These are phyloP conservation scores for Schizonepeta tenuifolia DNA, from an alignment of 257 asterid genomes.

Conservation along the genomic window DNA sequence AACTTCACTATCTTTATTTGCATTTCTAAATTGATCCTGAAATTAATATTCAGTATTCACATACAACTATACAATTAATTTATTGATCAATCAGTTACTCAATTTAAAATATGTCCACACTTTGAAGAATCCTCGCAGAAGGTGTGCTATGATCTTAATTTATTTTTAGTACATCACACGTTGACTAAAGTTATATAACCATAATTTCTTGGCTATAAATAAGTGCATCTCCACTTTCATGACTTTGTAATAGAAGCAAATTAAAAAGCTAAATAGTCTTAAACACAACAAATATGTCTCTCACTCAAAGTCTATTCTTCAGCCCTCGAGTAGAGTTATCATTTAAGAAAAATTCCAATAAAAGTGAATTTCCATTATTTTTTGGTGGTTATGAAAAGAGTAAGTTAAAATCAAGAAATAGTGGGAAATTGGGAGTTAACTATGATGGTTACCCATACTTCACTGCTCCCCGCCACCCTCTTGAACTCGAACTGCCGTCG, in stretches of 20 bases:
- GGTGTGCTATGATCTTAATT: neutral
- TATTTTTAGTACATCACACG: neutral
- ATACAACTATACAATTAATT: no score
- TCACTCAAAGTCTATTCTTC: constrained; percentile 7
- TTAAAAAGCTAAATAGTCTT: neutral
- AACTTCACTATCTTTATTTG: no score
- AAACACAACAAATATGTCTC: constrained; percentile 17
- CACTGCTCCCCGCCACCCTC: constrained; percentile 40
- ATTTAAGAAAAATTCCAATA: neutral
- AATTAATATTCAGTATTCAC: no score
- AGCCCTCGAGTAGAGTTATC: neutral
- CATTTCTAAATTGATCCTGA: no score
- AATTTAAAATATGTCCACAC: neutral
- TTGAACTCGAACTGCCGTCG: constrained; percentile 25
- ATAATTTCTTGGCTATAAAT: constrained; percentile 2
- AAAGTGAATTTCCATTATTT: neutral
- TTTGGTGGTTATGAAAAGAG: neutral
- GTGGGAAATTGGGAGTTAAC: constrained; percentile 17
- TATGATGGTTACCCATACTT: constrained; percentile 23
- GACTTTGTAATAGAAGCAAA: neutral
- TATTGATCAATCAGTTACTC: neutral
- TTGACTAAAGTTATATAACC: neutral
- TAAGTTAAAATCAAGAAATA: neutral
- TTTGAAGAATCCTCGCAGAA: neutral
- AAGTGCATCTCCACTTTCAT: neutral